Percentiles rank a stretch among this genome's conserved stretches.
These are phyloP conservation scores for Micractinium conductrix DNA, from an alignment of 139 green algal species.

Conservation along the genomic window DNA sequence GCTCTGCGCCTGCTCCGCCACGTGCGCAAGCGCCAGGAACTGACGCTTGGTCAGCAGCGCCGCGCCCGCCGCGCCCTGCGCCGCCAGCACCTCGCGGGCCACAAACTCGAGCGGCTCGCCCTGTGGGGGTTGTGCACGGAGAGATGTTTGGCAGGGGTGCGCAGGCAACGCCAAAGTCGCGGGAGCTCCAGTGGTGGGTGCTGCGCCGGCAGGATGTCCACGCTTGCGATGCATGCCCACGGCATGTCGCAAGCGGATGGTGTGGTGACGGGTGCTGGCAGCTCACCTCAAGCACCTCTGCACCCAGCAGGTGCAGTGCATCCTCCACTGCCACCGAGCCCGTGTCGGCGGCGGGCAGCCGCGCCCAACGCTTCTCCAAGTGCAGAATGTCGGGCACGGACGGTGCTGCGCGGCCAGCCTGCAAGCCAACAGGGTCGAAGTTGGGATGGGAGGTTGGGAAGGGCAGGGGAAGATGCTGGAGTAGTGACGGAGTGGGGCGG, in stretches of 20 bases:
- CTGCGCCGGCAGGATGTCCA: neutral
- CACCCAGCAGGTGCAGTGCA: neutral
- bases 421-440: neutral
- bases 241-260: too few species aligned
- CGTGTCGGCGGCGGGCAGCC: neutral
- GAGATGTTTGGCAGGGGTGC: neutral
- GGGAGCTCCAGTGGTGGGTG: neutral
- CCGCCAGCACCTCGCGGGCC: slow-evolving; percentile 11
- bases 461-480: neutral
- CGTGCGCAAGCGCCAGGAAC: slow-evolving; percentile 24
- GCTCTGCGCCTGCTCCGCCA: slow-evolving; percentile 29
- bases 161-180: too few species aligned
- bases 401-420: neutral
- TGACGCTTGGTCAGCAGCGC: slow-evolving; percentile 24
- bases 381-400: slow-evolving; percentile 23
- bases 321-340: slow-evolving; percentile 11
- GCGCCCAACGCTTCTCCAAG: slow-evolving; percentile 29
- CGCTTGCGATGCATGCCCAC: neutral
- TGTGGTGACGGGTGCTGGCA: too few species aligned
- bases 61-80: neutral
- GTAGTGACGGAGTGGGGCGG: neutral
- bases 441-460: neutral
- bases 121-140: too few species aligned
- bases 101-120: slow-evolving; percentile 21
- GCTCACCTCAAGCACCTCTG: slow-evolving; percentile 29